These are phyloP conservation scores for Kalmusia sp. DNA, from an alignment of 2,329 filamentous ascomycete genomes.

Conservation along the genomic window DNA sequence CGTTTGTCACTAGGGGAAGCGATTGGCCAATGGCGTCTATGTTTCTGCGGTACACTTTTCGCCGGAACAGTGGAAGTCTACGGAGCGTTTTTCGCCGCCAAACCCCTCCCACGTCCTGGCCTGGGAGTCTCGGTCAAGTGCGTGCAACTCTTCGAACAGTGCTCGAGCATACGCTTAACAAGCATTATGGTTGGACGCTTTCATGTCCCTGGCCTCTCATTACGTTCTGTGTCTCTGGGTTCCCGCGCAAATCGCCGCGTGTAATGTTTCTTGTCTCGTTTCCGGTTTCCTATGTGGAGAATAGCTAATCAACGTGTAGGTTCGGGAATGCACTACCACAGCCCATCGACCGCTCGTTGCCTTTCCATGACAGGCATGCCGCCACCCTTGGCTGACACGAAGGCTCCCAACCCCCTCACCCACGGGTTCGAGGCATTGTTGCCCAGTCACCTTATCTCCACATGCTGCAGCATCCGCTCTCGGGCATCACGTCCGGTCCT, in stretches of 20 bases:
- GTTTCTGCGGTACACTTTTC: constrained; percentile 28
- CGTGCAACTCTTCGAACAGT: constrained; percentile 35
- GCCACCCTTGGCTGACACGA: constrained; percentile 41
- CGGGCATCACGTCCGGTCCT: constrained; percentile 45
- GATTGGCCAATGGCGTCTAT: constrained; percentile 38
- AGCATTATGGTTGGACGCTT: constrained; percentile 27
- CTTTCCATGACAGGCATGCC: constrained; percentile 32
- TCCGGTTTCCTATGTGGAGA: constrained; percentile 30
- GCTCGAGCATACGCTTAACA: constrained; percentile 22
- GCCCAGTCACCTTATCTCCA: constrained; percentile 58
- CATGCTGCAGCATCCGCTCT: constrained; percentile 48
- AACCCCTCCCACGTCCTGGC: constrained; percentile 21
- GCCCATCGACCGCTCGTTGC: constrained; percentile 29
- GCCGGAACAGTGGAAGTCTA: constrained; percentile 28
- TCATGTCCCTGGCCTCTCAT: constrained; percentile 20
- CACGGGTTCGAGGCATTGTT: constrained; percentile 42
- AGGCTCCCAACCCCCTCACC: constrained; percentile 34
- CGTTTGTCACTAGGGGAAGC: constrained; percentile 30
- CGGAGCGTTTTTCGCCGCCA: constrained; percentile 25
- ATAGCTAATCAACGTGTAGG: constrained; percentile 47
- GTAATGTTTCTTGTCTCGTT: constrained; percentile 27
- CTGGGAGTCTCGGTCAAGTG: constrained; percentile 26
- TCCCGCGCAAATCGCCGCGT: constrained; percentile 30
- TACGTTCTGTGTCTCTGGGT: constrained; percentile 24
- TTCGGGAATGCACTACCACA: constrained; percentile 35